Evolutionary conservation across 1,139 yeast genomes (phyloP).

Genomic region (Zygoascus sp.): DNA sequence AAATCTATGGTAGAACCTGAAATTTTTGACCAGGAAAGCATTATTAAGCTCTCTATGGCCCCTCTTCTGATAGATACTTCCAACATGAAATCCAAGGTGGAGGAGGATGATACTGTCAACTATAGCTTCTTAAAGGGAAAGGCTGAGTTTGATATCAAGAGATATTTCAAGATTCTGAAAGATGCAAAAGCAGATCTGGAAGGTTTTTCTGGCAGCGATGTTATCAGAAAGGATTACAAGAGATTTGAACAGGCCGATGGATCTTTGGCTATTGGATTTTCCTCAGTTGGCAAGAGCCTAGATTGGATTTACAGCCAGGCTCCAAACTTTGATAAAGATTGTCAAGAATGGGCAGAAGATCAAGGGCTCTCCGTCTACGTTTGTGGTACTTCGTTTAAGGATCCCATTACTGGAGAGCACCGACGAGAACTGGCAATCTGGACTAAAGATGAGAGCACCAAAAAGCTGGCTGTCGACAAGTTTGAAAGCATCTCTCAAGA

Average conservation of each 20-base stretch:
- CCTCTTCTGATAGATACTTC: slow-evolving; percentile 74
- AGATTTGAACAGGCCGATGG: slow-evolving; percentile 44
- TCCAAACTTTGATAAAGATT: slow-evolving; percentile 40
- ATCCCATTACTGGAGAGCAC: slow-evolving; percentile 40
- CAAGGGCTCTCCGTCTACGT: slow-evolving; percentile 50
- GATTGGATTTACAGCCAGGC: slow-evolving; percentile 48
- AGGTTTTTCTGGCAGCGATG: slow-evolving; percentile 55
- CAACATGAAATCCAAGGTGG: slow-evolving; percentile 56
- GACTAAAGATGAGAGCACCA: slow-evolving; percentile 25
- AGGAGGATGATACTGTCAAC: slow-evolving; percentile 49
- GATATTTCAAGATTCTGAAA: slow-evolving; percentile 43
- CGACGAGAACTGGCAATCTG: slow-evolving; percentile 53
- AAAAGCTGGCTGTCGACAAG: slow-evolving; percentile 27
- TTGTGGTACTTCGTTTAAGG: slow-evolving; percentile 58
- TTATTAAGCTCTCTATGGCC: slow-evolving; percentile 51
- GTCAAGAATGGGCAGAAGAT: slow-evolving; percentile 38
- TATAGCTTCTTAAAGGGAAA: slow-evolving; percentile 36
- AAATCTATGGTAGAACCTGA: slow-evolving; percentile 24
- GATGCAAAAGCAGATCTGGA: slow-evolving; percentile 57
- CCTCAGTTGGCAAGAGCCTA: slow-evolving; percentile 66
- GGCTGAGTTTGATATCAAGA: slow-evolving; percentile 17
- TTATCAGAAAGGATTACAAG: slow-evolving; percentile 79
- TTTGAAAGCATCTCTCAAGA: slow-evolving; percentile 35
- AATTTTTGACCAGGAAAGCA: slow-evolving; percentile 31
- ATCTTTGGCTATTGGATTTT: slow-evolving; percentile 54